Evolutionary conservation across 805 yeast species (phyloP), one percentile per base, ranked within the genome.

Genomic region (Wickerhamomyces sydowiorum): DNA sequence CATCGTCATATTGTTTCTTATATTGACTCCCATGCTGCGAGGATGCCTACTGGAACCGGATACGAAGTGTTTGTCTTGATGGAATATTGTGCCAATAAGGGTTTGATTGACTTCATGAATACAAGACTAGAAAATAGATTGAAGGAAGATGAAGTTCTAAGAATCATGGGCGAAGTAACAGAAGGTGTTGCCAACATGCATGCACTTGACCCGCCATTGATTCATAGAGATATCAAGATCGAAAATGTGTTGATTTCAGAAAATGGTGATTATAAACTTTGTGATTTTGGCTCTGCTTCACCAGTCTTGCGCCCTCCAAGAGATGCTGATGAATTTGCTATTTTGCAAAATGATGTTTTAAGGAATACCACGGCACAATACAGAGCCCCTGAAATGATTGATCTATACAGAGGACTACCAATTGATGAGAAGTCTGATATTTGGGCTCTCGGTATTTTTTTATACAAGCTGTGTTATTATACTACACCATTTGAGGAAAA

Each of bases 11-110:
- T 93, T 47, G 99, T 93, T 2, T 80, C 87, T 3, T 93, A 93
- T 61, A 86, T 89, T 40, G 99, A 93, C 61, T 87, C 96, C 3
- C 96, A 93, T 65, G 99, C 99, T 7, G 80, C 95, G 12, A 73
- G 95, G 52, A 66, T 83, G 62, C 44, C 64, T 20, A 44, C 54
- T n/a, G 59, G 68, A 2, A 59, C 58, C 17, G 86, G 85, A 13
- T 86, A 85, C 52, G 95, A 84, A 59, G 95, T 86, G 38, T 80
- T 84, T 47, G 66, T 86, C 14, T 63, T 86, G 39, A 86, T 86
- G 95, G 95, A 86, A 54, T 80, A 77, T 52, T 86, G 95, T 58
- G 72, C 82, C 7, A 73, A 76, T 14, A 82, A 84, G 45, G 90
- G 93, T 1, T 64, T 86, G 43, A 84, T 86, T 36, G 93, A 85